Evolutionary conservation across 2,329 filamentous ascomycete species (phyloP), one percentile per base, ranked within the genome.

Genomic region (Pseudocercospora macadamiae): DNA sequence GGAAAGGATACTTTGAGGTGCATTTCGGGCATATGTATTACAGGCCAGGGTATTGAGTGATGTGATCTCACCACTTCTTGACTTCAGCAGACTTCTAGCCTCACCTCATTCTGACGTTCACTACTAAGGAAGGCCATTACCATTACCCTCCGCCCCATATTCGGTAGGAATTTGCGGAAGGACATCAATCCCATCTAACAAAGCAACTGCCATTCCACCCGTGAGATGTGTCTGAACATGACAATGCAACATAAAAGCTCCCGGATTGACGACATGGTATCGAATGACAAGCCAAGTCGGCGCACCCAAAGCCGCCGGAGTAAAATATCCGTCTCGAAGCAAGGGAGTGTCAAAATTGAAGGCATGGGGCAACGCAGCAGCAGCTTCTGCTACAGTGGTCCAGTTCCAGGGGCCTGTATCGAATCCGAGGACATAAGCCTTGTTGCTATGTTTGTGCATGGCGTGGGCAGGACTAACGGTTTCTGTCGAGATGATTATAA

Each of bases 371-470:
- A 70, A 66, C 4, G 69, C 70, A 12, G 68, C 61, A 2, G 76
- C 72, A 0, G 85, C 85, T 52, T 85, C 82, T 0, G 77, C 80
- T 0, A 86, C 80, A 1, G 76, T 79, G 2, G 67, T 68, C 76
- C 81, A 87, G n/a, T 74, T 77, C 65, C 83, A 88, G 1, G 37
- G 19, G 0, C 71, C 71, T 7, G 61, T 48, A 1, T 83, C 85
- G 0, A 72, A 58, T 0, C 85, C 85, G 26, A 88, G 77, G 14
- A 80, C 72, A 66, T 79, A 87, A 73, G 83, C 84, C 68, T 84
- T 85, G 65, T 81, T 84, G 37, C 81, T 80, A 71, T 88, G 86
- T 74, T 87, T 86, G 77, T 88, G 86, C 51, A 88, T 82, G 0
- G 83, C 82, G 57, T 88, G 86, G n/a, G 81, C 76, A 2, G 60